Evolutionary conservation across 371 early-diverging fungal species (phyloP).

Genomic region (Globomyces sp.): DNA sequence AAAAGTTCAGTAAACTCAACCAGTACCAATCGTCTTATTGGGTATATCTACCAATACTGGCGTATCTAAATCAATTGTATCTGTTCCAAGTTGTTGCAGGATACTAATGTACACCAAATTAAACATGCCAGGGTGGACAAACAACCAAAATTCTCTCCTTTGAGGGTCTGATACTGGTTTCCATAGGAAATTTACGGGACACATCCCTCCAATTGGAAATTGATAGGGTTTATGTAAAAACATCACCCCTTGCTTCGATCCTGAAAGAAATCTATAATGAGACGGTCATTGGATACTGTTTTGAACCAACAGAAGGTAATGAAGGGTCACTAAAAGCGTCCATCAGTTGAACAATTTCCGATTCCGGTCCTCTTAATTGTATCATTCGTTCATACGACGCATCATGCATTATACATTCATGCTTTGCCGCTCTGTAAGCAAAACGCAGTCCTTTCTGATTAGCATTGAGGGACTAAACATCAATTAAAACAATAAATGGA

Average conservation of each 20-base stretch:
- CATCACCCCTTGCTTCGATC: constrained; percentile 58
- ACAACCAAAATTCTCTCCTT: not conserved
- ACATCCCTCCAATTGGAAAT: constrained; percentile 61
- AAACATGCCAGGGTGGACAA: not conserved
- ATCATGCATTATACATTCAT: constrained; percentile 75
- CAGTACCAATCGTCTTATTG: no score
- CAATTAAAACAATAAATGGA: constrained; percentile 7
- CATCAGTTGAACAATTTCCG: constrained; percentile 39
- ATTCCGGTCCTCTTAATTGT: constrained; percentile 62
- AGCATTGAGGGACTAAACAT: constrained; percentile 63
- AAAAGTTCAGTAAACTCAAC: no score
- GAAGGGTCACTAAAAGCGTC: constrained; percentile 61
- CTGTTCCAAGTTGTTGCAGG: no score
- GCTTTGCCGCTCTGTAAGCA: constrained; percentile 71
- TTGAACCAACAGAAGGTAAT: constrained; percentile 57
- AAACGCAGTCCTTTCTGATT: constrained; percentile 80
- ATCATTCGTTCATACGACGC: constrained; percentile 74
- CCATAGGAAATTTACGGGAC: constrained; percentile 71
- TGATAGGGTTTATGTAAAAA: constrained; percentile 50
- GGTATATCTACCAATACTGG: no score
- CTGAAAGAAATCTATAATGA: constrained; percentile 55
- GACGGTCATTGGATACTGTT: not conserved
- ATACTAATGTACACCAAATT: not conserved
- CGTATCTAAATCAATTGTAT: no score
- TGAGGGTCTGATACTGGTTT: constrained; percentile 33